Evolutionary conservation across 371 early-diverging fungal species (phyloP), one percentile per base, ranked within the genome.

Genomic region (Lichtheimia ornata): DNA sequence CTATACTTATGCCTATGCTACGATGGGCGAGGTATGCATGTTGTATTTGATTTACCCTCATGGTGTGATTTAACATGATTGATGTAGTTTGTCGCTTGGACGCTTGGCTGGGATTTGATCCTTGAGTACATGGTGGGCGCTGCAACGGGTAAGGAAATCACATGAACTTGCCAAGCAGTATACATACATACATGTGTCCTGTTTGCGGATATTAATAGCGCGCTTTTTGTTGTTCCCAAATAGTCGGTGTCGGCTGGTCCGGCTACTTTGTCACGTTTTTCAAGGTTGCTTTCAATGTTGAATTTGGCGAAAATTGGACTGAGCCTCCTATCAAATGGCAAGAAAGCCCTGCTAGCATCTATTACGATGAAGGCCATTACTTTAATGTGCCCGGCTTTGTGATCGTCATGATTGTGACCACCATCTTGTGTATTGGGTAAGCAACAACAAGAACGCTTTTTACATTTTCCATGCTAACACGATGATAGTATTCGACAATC

Each of bases 31-130:
- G 64, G 74, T 74, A 67, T 15, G 41, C n/a, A n/a, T 40, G 5
- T 47, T 47, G 5, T 22, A 0, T 18, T 22, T 22, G 22, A 47
- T 22, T 17, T 47, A 17, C 45, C 11, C 14, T 5, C 20, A 53
- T 27, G 15, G 12, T n/a, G n/a, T n/a, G 22, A 47, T 18, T 59
- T 7, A 9, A 24, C 15, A n/a, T 50, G 22, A 14, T 3, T 24
- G 9, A 9, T 9, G 2, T 35, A 73, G 76, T 73, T 91, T 45
- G 69, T 90, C n/a, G 93, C 86, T 3, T 94, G 91, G 91, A 86
- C 85, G 24, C 87, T 94, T 61, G 92, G 92, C 18, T 94, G 94
- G 94, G 86, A 91, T 72, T 72, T 93, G 44, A 86, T 90, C 14
- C 75, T 94, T 28, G 94, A 94, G 74, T 93, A 91, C 64, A 74